Base-by-base conservation (phyloP, 106 monocot genomes). In the Triglochin maritima region DNA sequence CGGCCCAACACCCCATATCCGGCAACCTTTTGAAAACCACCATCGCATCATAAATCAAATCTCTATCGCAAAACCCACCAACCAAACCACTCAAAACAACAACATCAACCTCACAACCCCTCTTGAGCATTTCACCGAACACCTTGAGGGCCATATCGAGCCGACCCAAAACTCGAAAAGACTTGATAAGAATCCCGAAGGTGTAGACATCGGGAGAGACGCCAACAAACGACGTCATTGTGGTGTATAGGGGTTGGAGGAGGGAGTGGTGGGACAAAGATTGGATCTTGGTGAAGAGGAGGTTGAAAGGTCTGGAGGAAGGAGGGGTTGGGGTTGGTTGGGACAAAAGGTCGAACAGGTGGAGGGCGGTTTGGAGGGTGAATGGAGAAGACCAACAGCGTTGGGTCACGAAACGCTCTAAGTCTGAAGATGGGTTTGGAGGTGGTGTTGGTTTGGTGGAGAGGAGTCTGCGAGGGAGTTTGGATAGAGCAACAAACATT, bases 11-110 rank as follows among this genome's bases (percentile, higher is more conserved):
- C 4, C 62, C 71, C 53, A 50, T 54, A 50, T 9, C 45, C 12
- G 55, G 3, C 70, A 79, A 71, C 29, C 70, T 71, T 51, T 69
- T 49, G 4, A 79, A 68, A 14, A 83, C n/a, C n/a, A 7, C 7
- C 6, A 44, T 5, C 13, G 76, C 83, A 14, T 83, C 76, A 0
- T 2, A 17, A 2, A 68, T 14, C 63, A 14, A 50, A 29, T 44
- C 42, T 9, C 57, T 55, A 7, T 47, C 44, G 41, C 75, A 82
- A n/a, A 70, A 49, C 53, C 68, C 68, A 17, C 9, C 46, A n/a
- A 13, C 17, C 65, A 53, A 62, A 6, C 46, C 2, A 57, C 14
- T 63, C 56, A 67, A 47, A 4, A 58, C 44, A 17, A 67, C 12
- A 0, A 60, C 64, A 29, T 44, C 47, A 2, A 65, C 42, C 15